Evolutionary conservation across 1,284 basidiomycete species (phyloP).

Genomic region (Leccinum variabile): DNA sequence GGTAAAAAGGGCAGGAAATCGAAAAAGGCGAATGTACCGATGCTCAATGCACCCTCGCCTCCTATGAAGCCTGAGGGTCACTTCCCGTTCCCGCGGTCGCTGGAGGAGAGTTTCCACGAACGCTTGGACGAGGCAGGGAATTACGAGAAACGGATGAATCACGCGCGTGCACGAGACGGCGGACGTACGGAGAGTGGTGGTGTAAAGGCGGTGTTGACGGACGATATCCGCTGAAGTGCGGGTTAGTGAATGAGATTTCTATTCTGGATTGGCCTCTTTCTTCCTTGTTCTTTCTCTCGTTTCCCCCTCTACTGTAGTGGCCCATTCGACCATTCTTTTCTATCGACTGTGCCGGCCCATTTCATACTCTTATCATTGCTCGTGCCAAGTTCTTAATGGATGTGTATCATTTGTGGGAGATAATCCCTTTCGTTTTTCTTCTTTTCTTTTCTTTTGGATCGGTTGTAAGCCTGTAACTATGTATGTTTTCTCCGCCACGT

Average conservation of each 20-base stretch:
- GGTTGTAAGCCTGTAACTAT: slow-evolving; percentile 24
- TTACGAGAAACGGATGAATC: slow-evolving; percentile 54
- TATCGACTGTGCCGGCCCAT: slow-evolving; percentile 8
- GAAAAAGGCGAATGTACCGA: slow-evolving; percentile 40
- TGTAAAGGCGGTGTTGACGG: slow-evolving; percentile 64
- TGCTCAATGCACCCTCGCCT: slow-evolving; percentile 38
- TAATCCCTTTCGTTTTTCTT: not conserved
- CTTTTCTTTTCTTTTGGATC: slow-evolving; percentile 7
- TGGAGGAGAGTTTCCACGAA: slow-evolving; percentile 39
- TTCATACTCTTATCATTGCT: slow-evolving; percentile 10
- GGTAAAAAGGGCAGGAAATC: slow-evolving; percentile 30
- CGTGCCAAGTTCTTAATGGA: slow-evolving; percentile 21
- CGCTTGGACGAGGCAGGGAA: slow-evolving; percentile 37
- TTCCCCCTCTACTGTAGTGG: slow-evolving; percentile 14
- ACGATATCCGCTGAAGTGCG: slow-evolving; percentile 26
- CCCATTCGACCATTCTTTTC: slow-evolving; percentile 10
- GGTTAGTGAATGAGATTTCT: slow-evolving; percentile 19
- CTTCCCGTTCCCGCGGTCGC: slow-evolving; percentile 60
- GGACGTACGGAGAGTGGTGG: slow-evolving; percentile 80
- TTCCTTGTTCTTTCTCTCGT: slow-evolving; percentile 5
- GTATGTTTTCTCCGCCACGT: slow-evolving; percentile 16
- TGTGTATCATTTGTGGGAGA: slow-evolving; percentile 18
- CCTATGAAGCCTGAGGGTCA: slow-evolving; percentile 40
- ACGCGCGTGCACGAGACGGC: slow-evolving; percentile 68
- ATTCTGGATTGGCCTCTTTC: slow-evolving; percentile 9